phyloP scores from a whole-genome alignment of 1,284 basidiomycete genomes.

The Sporisorium graminicola region DNA sequence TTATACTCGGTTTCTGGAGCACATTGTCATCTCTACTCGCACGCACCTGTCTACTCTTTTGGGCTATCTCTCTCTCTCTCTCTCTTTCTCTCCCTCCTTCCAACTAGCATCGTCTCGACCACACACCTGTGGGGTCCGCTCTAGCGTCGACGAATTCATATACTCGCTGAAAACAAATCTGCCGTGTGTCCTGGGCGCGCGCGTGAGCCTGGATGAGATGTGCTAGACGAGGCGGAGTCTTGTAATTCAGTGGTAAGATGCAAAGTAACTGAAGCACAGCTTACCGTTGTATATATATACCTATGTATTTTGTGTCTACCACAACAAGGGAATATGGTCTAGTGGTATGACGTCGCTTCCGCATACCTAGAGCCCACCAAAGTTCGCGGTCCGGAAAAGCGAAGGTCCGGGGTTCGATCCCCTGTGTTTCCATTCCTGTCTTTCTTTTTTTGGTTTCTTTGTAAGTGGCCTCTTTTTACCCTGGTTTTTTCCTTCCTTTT shows the following conservation, averaged over 20 bases:
- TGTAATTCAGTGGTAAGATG: too few relatives aligned
- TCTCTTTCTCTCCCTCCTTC: constrained; percentile 10
- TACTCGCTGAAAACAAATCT: constrained; percentile 30
- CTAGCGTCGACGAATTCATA: constrained; percentile 20
- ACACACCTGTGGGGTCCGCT: background rate
- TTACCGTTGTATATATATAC: constrained; percentile 5
- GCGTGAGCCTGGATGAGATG: too few relatives aligned
- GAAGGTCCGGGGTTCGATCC: constrained; percentile 59
- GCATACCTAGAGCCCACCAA: constrained; percentile 23
- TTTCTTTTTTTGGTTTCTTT: constrained; percentile 20
- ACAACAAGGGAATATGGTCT: constrained; percentile 52
- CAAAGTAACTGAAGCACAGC: too few relatives aligned
- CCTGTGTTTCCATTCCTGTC: constrained; percentile 56
- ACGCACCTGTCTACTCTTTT: constrained; percentile 11
- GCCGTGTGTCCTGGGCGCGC: background rate
- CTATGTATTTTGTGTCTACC: fast-evolving
- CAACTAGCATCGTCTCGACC: background rate
- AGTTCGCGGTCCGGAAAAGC: constrained; percentile 35
- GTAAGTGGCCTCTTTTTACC: background rate
- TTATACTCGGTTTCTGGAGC: constrained; percentile 51
- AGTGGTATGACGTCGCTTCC: constrained; percentile 59
- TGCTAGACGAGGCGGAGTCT: background rate
- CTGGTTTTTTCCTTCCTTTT: background rate
- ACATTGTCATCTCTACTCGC: constrained; percentile 9
- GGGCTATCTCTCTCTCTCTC: constrained; percentile 17